Base-by-base conservation (phyloP, 257 asterid species). In the Gardenia jasminoides region DNA sequence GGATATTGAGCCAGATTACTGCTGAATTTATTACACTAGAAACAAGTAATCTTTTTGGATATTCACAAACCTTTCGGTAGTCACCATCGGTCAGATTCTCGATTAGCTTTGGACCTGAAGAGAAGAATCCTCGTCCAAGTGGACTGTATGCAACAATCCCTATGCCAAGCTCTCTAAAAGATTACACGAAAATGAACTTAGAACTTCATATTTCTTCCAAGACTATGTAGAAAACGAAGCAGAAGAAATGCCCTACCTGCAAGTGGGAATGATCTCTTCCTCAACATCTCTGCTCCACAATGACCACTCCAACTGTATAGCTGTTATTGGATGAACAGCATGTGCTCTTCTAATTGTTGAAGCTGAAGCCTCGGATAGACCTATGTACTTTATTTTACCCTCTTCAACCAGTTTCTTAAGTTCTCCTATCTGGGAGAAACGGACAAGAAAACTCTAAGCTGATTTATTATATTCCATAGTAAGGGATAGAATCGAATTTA, bases 321-420 rank as follows among this genome's bases (percentile, higher is more conserved):
- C 85, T 66, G 85, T 79, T 79, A 85, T 48, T 6, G 85, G 88
- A 82, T 85, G 85, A 67, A 85, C 75, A 2, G 85, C 80, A 41
- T 85, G 88, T 46, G 88, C 88, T 76, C 85, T 82, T 79, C 88
- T 74, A 6, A 85, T 85, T 9, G 88, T 82, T 9, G 84, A 79
- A 24, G 88, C 82, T 28, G 85, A 82, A 10, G 88, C 88, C 75
- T 82, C 85, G 0, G 84, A 92, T 50, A 92, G 85, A 58, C 96
- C 97, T 72, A 91, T 82, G 54, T 91, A 89, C 84, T 89, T 92
- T 71, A 91, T 81, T 80, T 91, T 92, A 84, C 97, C 96, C 84
- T 92, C 96, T 77, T 89, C 90, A 62, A 89, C 92, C 20, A 91
- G 89, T 83, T 91, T 91, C 87, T 91, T 92, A 26, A 92, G 86